A percentile compares a stretch with the other conserved stretches of the same genome.
These are phyloP conservation scores for Parafenestella ontariensis DNA, from an alignment of 2,329 filamentous ascomycete genomes.

Conservation along the genomic window DNA sequence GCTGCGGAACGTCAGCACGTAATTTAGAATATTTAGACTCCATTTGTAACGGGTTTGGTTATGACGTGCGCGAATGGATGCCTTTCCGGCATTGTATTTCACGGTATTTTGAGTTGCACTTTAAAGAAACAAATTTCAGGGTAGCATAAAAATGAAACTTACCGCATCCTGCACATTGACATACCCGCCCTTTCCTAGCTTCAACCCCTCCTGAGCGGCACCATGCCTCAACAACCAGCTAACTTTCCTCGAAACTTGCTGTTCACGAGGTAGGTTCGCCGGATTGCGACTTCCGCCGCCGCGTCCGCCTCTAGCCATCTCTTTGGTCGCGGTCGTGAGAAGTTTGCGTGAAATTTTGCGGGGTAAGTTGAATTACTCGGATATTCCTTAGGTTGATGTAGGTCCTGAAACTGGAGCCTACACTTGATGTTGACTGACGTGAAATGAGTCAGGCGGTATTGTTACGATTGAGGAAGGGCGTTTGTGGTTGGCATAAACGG, in stretches of 20 bases:
- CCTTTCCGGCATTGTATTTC: too few species aligned
- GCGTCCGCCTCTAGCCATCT: slow-evolving; percentile 39
- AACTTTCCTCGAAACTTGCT: slow-evolving; percentile 58
- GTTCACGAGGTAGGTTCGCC: slow-evolving; percentile 50
- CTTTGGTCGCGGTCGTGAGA: slow-evolving; percentile 17
- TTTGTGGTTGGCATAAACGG: slow-evolving; percentile 6
- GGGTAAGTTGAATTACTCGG: neutral
- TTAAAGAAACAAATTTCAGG: neutral
- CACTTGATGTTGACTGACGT: neutral
- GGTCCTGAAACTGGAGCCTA: neutral
- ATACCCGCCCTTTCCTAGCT: slow-evolving; percentile 66
- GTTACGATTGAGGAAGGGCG: slow-evolving; percentile 3
- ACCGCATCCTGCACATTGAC: slow-evolving; percentile 66
- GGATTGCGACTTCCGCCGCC: slow-evolving; percentile 47
- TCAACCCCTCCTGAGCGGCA: slow-evolving; percentile 65
- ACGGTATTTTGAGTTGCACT: too few species aligned
- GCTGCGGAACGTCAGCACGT: slow-evolving; percentile 44
- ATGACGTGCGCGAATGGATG: too few species aligned
- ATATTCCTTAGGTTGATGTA: neutral
- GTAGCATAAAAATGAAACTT: slow-evolving; percentile 35
- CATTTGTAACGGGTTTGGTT: too few species aligned
- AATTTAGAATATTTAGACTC: neutral
- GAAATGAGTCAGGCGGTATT: slow-evolving; percentile 15
- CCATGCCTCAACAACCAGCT: slow-evolving; percentile 67
- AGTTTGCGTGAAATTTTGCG: slow-evolving; percentile 28